Base-by-base conservation (phyloP, 169 alveolate genomes). In the Plasmodium knowlesi region DNA sequence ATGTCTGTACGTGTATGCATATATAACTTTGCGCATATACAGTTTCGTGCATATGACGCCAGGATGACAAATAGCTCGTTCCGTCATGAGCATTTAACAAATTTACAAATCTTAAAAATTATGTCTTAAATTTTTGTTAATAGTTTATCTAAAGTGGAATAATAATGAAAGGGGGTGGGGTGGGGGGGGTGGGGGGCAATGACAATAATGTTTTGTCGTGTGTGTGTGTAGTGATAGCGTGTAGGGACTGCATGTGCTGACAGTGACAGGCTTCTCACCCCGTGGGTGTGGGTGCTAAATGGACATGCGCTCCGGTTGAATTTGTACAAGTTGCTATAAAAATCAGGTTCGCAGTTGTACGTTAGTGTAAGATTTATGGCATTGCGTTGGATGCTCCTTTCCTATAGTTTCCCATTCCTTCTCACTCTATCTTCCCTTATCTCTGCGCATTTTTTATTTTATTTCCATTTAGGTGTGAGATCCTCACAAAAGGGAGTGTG, bases 121-220 rank as follows among this genome's bases (percentile, higher is more conserved):
- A n/a, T 84, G 46, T 54, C 72, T 83, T 83, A 83, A 83, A 12
- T 70, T 83, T 70, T 83, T 74, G 74, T 67, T 83, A 70, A 83
- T 83, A 14, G 50, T 83, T 25, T 67, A 67, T 83, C 22, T 37
- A 83, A 85, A 85, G 81, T 76, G 50, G 54, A 46, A 84, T 14
- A 22, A 84, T 78, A n/a, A n/a, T n/a, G n/a, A n/a, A n/a, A n/a
- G n/a, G n/a, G n/a, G n/a, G n/a, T n/a, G n/a, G n/a, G n/a, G n/a
- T 25, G 78, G 28, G 61, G 71, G 50, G 19, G 28, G 81, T 0
- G 54, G 54, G 41, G 22, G 81, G 41, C 14, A 57, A 53, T 25
- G 84, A 80, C 28, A 80, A 16, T 14, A 12, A 6, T 10, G 12
- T 32, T 37, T 39, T 32, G 32, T 39, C 61, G 61, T 16, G 61